These are phyloP conservation scores for Raphanus sativus DNA, from an alignment of 345 rosid species.

Conservation along the genomic window DNA sequence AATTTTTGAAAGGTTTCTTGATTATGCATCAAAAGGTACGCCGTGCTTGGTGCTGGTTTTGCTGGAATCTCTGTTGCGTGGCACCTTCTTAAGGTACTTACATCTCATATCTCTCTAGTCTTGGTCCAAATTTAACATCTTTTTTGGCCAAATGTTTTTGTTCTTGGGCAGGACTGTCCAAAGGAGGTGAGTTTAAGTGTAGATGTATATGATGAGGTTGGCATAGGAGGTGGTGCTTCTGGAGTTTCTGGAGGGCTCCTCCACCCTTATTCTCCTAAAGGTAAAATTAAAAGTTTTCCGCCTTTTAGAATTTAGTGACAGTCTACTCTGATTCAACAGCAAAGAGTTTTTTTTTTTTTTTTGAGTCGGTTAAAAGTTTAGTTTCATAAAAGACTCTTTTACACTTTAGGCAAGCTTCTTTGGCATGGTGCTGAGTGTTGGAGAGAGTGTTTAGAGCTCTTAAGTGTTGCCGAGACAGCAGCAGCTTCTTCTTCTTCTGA, in stretches of 20 bases:
- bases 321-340: not conserved
- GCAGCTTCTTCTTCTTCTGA: constrained; percentile 25
- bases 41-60: constrained; percentile 96
- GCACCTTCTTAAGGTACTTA: constrained; percentile 67
- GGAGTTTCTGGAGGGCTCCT: constrained; percentile 95
- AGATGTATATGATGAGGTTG: constrained; percentile 86
- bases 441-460: constrained; percentile 70
- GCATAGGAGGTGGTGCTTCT: constrained; percentile 93
- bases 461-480: constrained; percentile 65
- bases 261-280: constrained; percentile 94
- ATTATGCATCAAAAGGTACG: constrained; percentile 53
- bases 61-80: constrained; percentile 94
- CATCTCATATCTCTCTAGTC: not conserved
- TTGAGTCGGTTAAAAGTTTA: not conserved
- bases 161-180: constrained; percentile 52
- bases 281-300: constrained; percentile 28
- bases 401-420: constrained; percentile 59
- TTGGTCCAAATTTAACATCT: not conserved
- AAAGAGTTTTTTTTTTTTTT: not conserved
- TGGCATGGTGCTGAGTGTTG: constrained; percentile 92
- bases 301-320: not conserved
- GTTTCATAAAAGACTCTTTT: not conserved
- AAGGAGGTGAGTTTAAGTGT: constrained; percentile 49
- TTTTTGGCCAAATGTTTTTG: not conserved
- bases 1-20: not conserved